phyloP scores from a whole-genome alignment of 305 asterid genomes.

The Fraxinus platypoda region DNA sequence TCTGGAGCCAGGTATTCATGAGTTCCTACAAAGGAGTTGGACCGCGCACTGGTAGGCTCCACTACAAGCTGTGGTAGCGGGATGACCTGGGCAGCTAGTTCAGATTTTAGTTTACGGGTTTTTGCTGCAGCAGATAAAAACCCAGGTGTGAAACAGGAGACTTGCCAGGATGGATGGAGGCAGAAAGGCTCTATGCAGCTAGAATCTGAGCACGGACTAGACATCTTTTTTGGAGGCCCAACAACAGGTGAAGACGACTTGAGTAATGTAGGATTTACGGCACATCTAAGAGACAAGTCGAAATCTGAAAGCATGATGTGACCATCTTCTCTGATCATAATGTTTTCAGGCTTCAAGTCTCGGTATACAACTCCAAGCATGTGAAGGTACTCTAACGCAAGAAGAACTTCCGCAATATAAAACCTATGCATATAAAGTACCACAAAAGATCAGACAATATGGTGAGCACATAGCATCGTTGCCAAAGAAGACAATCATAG shows the following conservation, averaged over 20 bases:
- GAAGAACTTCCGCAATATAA: slow-evolving; percentile 86
- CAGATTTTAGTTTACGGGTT: slow-evolving; percentile 62
- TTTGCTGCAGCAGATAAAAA: slow-evolving; percentile 56
- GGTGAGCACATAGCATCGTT: neutral
- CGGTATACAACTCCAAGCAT: slow-evolving; percentile 92
- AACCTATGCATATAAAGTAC: slow-evolving; percentile 51
- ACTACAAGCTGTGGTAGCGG: slow-evolving; percentile 83
- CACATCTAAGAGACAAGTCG: slow-evolving; percentile 68
- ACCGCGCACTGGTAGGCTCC: slow-evolving; percentile 75
- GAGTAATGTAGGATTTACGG: slow-evolving; percentile 53
- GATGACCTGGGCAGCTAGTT: slow-evolving; percentile 50
- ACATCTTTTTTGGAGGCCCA: slow-evolving; percentile 46
- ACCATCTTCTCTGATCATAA: slow-evolving; percentile 84
- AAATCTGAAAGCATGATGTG: slow-evolving; percentile 96
- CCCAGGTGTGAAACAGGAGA: slow-evolving; percentile 75
- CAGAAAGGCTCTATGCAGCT: slow-evolving; percentile 84
- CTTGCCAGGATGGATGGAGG: slow-evolving; percentile 82
- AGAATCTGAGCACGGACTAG: slow-evolving; percentile 53
- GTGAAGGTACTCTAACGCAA: slow-evolving; percentile 90
- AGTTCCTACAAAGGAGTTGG: slow-evolving; percentile 91
- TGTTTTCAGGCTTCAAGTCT: slow-evolving; percentile 89
- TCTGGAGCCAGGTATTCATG: slow-evolving; percentile 96
- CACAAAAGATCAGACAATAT: neutral
- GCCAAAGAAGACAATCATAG: neutral
- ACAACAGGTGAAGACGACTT: slow-evolving; percentile 44